phyloP scores from a whole-genome alignment of 352 stramenopile species.

The Pythium dissimile region DNA sequence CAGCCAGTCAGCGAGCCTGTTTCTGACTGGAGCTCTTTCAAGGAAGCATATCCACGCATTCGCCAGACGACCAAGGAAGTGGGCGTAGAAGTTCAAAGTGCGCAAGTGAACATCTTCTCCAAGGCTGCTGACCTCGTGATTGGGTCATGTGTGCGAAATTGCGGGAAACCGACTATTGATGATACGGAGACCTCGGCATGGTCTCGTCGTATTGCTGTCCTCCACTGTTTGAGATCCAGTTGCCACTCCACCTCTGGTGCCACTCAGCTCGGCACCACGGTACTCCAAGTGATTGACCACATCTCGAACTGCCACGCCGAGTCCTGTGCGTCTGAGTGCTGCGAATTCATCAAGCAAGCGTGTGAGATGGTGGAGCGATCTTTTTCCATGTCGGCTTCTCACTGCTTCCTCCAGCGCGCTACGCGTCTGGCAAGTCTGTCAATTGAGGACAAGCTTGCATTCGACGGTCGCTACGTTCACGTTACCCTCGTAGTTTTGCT shows the following conservation, averaged over 20 bases:
- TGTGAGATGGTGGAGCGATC: slow-evolving; percentile 35
- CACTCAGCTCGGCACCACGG: slow-evolving; percentile 31
- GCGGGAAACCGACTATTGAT: background rate
- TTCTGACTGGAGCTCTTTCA: slow-evolving; percentile 12
- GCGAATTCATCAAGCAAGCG: slow-evolving; percentile 38
- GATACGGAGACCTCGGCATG: slow-evolving; percentile 26
- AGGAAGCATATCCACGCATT: slow-evolving; percentile 6
- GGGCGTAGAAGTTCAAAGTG: background rate
- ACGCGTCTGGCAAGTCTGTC: slow-evolving; percentile 2
- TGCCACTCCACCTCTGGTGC: slow-evolving; percentile 43
- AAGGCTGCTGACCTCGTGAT: slow-evolving; percentile 15
- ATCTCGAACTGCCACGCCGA: slow-evolving; percentile 30
- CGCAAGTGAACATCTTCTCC: background rate
- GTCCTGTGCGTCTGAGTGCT: slow-evolving; percentile 41
- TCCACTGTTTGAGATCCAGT: slow-evolving; percentile 41
- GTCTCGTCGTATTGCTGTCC: slow-evolving; percentile 38
- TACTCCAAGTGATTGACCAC: slow-evolving; percentile 47
- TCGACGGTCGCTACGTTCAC: background rate
- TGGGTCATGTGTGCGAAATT: slow-evolving; percentile 3
- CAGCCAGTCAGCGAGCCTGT: no score
- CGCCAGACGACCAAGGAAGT: background rate
- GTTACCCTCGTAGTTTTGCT: background rate
- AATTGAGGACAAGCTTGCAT: background rate
- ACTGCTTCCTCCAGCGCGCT: slow-evolving; percentile 15
- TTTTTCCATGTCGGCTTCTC: slow-evolving; percentile 13